Base-by-base conservation (phyloP, 306 rosid genomes). In the Oxytropis ochrocephala region DNA sequence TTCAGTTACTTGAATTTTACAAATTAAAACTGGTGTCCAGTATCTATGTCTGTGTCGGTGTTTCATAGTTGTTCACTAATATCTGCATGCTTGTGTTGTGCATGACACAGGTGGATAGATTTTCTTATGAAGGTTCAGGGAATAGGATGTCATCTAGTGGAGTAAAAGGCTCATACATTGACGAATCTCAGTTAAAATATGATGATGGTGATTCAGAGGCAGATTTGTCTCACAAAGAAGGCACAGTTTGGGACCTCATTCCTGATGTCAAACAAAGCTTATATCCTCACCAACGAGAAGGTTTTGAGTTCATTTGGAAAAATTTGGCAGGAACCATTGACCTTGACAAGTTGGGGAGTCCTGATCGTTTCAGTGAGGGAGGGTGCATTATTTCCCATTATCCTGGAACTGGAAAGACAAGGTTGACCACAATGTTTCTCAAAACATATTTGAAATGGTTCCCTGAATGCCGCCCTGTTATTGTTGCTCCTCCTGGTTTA, bases 321-420 rank as follows among this genome's bases (percentile, higher is more conserved):
- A 81, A 68, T 32, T 14, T 81, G 61, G 75, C 65, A 8, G 77
- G 82, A 63, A 77, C 39, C 65, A 73, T 30, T 7, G 59, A 73
- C 38, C 70, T 73, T n/a, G 11, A 6, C 1, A 13, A 11, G 44
- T 56, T 77, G 65, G 73, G 68, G 70, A 77, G 8, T 7, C 47
- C 27, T 52, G 51, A 68, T 13, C 73, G 61, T 5, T 0, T 8
- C 5, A 52, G 62, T 0, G 65, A 43, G 0, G 82, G 85, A 12
- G 85, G 85, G 0, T 81, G 85, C 56, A 81, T 81, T 41, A 73
- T 81, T 10, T 77, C 77, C 5, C 85, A 81, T 68, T 82, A 82
- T 29, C 85, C 85, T 4, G 85, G 85, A 24, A 81, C 85, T 0
- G 85, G 82, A 1, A 81, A 81, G 65, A 81, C 85, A 0, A 17